A percentile compares a stretch with the other conserved stretches of the same genome.
These are phyloP conservation scores for Syncephalastrum contaminatum DNA, from an alignment of 371 early-diverging fungal genomes.

Conservation along the genomic window DNA sequence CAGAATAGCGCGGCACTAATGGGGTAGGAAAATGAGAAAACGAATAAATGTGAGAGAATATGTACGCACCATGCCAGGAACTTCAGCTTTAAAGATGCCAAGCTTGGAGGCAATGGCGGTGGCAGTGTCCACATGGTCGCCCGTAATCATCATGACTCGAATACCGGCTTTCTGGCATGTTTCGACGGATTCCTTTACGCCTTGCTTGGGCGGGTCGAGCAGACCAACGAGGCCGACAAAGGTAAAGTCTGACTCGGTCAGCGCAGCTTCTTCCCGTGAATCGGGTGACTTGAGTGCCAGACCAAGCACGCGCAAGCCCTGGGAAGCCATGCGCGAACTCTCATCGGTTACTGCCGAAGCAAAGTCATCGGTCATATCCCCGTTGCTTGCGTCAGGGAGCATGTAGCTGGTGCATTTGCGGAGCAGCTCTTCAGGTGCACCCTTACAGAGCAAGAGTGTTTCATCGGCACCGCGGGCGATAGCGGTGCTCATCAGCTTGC, in stretches of 20 bases:
- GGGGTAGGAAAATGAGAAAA: background rate
- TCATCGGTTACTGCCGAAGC: slow-evolving; percentile 67
- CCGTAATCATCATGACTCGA: slow-evolving; percentile 89
- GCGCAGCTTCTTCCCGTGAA: slow-evolving; percentile 8
- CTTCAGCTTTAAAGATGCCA: slow-evolving; percentile 71
- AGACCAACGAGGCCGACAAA: slow-evolving; percentile 92
- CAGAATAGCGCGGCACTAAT: slow-evolving; percentile 73
- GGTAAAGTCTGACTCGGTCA: slow-evolving; percentile 62
- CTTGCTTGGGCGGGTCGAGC: slow-evolving; percentile 88
- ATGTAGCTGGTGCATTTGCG: slow-evolving; percentile 64
- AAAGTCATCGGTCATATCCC: slow-evolving; percentile 58
- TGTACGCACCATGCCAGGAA: slow-evolving; percentile 40
- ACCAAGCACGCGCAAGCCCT: slow-evolving; percentile 70
- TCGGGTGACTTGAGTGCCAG: slow-evolving; percentile 46
- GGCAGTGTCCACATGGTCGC: slow-evolving; percentile 90
- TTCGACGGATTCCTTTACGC: slow-evolving; percentile 74
- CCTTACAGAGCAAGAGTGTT: slow-evolving; percentile 71
- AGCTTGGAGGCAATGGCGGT: slow-evolving; percentile 75
- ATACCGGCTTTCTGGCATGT: slow-evolving; percentile 91
- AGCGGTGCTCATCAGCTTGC: slow-evolving; percentile 88
- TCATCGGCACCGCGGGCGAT: slow-evolving; percentile 31
- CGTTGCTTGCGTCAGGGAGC: slow-evolving; percentile 15
- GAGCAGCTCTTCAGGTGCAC: slow-evolving; percentile 88
- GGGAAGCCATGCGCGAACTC: slow-evolving; percentile 76
- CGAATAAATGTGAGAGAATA: background rate